phyloP scores from a whole-genome alignment of 1,284 basidiomycete genomes.

The Naganishia sp. region DNA sequence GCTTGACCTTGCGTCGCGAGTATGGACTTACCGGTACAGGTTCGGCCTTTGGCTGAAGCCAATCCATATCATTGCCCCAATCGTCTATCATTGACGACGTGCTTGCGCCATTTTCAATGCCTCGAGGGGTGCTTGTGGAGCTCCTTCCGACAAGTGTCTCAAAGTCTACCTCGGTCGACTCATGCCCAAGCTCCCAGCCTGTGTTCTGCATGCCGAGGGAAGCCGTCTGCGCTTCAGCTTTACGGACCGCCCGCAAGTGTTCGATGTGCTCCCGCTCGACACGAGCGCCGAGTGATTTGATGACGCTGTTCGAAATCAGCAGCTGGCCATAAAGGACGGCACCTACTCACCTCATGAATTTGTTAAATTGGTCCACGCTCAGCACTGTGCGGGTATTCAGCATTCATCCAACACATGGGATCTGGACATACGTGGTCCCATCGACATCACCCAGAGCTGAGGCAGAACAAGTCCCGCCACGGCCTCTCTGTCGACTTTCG shows the following conservation, averaged over 20 bases:
- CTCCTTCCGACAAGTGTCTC: constrained; percentile 51
- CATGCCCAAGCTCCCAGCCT: constrained; percentile 27
- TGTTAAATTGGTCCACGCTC: constrained; percentile 85
- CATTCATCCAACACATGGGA: constrained; percentile 5
- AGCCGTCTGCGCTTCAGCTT: constrained; percentile 50
- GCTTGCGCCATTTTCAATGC: constrained; percentile 11
- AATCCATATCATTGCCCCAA: constrained; percentile 33
- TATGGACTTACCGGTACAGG: constrained; percentile 7
- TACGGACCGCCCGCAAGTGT: constrained; percentile 52
- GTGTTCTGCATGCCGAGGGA: constrained; percentile 40
- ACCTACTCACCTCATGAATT: constrained; percentile 73
- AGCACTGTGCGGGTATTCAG: constrained; percentile 61
- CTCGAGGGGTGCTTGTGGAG: constrained; percentile 2
- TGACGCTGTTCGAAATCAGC: constrained; percentile 38
- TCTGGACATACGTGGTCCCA: constrained; percentile 75
- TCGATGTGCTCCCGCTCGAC: constrained; percentile 53
- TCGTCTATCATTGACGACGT: constrained; percentile 47
- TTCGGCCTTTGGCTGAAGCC: constrained; percentile 38
- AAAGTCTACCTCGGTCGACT: constrained; percentile 49
- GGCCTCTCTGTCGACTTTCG: constrained; percentile 91
- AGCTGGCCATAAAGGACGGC: not conserved
- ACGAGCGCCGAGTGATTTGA: constrained; percentile 50
- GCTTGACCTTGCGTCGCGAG: not conserved
- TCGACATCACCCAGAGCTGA: constrained; percentile 93
- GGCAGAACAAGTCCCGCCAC: constrained; percentile 90